phyloP scores from a whole-genome alignment of 345 rosid genomes.

The Cardiospermum halicacabum region DNA sequence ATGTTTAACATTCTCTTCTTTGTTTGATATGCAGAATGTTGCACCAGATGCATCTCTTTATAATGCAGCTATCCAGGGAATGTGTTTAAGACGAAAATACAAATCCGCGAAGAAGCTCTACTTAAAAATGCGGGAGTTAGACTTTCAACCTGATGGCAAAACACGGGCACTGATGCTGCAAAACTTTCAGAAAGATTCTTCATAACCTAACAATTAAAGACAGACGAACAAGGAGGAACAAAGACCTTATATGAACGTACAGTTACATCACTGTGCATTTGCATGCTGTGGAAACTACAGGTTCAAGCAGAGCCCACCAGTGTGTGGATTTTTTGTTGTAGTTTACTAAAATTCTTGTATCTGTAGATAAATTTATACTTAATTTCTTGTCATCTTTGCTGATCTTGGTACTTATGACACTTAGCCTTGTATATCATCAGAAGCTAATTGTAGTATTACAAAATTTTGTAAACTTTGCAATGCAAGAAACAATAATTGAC shows the following conservation, averaged over 20 bases:
- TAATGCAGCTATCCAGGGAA: slow-evolving; percentile 68
- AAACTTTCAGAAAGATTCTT: slow-evolving; percentile 30
- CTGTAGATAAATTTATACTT: not conserved
- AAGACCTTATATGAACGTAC: not conserved
- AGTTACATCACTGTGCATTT: not conserved
- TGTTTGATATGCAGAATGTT: slow-evolving; percentile 35
- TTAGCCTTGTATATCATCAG: not conserved
- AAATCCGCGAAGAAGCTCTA: slow-evolving; percentile 58
- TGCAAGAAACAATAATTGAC: too few species aligned
- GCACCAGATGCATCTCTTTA: slow-evolving; percentile 52
- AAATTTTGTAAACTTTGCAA: not conserved
- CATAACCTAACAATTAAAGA: not conserved
- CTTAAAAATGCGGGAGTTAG: slow-evolving; percentile 47
- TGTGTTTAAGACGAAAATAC: slow-evolving; percentile 61
- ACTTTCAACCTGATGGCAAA: slow-evolving; percentile 63
- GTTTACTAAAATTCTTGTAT: not conserved
- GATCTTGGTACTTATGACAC: not conserved
- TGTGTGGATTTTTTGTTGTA: too few species aligned
- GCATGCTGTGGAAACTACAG: not conserved
- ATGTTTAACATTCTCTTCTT: not conserved
- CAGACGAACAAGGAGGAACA: not conserved
- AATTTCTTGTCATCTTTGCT: not conserved
- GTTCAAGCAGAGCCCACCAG: not conserved
- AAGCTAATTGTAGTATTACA: not conserved
- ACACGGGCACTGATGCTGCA: slow-evolving; percentile 77